Conservation (phyloP, 108 stramenopile species). For the Aurantiochytrium sp. region DNA sequence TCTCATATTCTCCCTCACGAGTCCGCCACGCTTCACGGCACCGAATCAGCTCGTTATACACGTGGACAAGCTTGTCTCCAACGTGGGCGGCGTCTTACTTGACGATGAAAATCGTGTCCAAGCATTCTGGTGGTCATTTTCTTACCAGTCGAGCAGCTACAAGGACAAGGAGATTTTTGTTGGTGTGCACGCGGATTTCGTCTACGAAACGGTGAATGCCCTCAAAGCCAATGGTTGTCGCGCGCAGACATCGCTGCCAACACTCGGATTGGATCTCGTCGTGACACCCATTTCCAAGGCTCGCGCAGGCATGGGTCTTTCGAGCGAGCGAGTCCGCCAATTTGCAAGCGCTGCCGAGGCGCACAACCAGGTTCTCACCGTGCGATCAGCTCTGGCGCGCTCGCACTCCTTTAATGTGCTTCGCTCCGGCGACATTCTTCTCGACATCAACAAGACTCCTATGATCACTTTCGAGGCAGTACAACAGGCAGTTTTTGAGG, state of each 20-base stretch:
- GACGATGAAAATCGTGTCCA: neutral
- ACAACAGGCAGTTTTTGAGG: neutral
- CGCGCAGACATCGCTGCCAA: neutral
- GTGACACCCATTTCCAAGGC: neutral
- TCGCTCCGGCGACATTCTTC: neutral
- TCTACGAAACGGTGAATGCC: neutral
- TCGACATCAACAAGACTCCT: neutral
- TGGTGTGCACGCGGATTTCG: neutral
- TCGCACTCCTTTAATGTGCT: neutral
- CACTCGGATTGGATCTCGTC: neutral
- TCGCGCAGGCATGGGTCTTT: neutral
- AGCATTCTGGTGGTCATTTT: neutral
- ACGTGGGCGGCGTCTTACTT: neutral
- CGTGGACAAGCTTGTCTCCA: slow-evolving; percentile 10
- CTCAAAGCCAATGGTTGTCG: neutral
- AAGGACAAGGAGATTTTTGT: neutral
- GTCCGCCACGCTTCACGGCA: neutral
- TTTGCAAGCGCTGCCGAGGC: neutral
- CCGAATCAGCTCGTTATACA: neutral
- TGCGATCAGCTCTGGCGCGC: neutral
- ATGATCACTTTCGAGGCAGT: neutral
- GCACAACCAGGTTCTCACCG: neutral
- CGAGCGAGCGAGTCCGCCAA: neutral
- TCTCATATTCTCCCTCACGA: neutral
- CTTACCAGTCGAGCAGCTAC: neutral